Evolutionary conservation across 805 yeast genomes (phyloP).

Genomic region (Lipomyces kockii): DNA sequence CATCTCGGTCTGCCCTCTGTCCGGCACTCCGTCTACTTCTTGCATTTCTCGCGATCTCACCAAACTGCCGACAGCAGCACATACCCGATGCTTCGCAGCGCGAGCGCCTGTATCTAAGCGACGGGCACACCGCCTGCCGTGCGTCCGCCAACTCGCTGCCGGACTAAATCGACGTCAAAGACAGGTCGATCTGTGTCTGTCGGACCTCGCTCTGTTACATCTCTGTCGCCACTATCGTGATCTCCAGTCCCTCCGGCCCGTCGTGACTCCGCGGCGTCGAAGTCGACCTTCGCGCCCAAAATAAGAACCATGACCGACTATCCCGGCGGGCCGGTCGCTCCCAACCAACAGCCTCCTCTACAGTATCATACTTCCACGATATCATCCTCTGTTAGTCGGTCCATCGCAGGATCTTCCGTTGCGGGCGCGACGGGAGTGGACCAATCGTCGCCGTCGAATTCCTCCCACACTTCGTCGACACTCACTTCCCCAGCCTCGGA

Average conservation of each 20-base stretch:
- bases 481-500: slow-evolving; percentile 16
- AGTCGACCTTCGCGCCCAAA: not conserved
- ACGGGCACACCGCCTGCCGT: not conserved
- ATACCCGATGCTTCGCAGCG: not conserved
- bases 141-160: not conserved
- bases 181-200: not conserved
- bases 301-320: slow-evolving; percentile 16
- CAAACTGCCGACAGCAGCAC: not conserved
- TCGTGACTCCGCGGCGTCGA: slow-evolving; percentile 10
- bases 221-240: not conserved
- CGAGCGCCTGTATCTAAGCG: not conserved
- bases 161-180: not conserved
- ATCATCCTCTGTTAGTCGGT: not conserved
- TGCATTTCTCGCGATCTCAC: not conserved
- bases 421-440: not conserved
- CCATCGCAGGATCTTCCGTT: not conserved
- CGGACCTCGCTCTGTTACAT: not conserved
- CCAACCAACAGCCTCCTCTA: not conserved
- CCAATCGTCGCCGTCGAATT: slow-evolving; percentile 3
- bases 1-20: not conserved
- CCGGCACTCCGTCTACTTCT: not conserved
- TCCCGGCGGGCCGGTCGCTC: slow-evolving; percentile 21
- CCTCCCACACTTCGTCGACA: slow-evolving; percentile 19
- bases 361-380: not conserved
- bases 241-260: slow-evolving; percentile 7